A percentile compares a stretch with the other conserved stretches of the same genome.
These are phyloP conservation scores for Firmiana major DNA, from an alignment of 345 rosid genomes.

Conservation along the genomic window DNA sequence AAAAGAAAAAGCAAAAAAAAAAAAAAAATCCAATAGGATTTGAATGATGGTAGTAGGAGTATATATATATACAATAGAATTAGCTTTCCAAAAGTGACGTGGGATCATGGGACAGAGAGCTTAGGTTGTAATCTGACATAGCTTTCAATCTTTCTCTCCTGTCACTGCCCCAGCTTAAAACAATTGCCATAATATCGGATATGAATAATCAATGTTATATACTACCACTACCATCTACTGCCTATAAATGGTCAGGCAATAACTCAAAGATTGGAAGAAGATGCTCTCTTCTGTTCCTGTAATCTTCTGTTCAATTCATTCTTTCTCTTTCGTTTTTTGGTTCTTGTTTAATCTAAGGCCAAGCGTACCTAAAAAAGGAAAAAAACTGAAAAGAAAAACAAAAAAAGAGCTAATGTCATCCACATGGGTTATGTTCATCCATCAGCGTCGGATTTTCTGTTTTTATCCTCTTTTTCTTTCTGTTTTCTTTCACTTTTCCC, in stretches of 20 bases:
- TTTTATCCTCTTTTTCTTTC: not conserved
- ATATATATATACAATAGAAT: too few relatives aligned
- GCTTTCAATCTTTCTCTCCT: not conserved
- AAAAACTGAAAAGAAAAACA: not conserved
- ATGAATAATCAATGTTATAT: slow-evolving; percentile 9
- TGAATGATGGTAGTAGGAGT: not conserved
- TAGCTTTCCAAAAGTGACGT: not conserved
- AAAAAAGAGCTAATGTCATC: not conserved
- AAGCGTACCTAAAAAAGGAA: slow-evolving; percentile 10
- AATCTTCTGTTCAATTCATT: slow-evolving; percentile 19
- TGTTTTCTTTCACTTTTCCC: slow-evolving; percentile 17
- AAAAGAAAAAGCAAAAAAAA: not conserved
- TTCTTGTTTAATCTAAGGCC: slow-evolving; percentile 16
- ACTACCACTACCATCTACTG: not conserved
- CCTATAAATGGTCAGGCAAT: not conserved
- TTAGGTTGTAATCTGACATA: slow-evolving; percentile 13
- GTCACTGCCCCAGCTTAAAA: slow-evolving; percentile 16
- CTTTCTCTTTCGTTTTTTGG: not conserved
- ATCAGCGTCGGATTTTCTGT: not conserved
- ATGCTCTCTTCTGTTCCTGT: slow-evolving; percentile 19
- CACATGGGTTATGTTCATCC: not conserved
- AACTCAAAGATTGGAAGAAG: slow-evolving; percentile 17
- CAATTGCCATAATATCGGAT: not conserved
- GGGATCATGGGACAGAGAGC: not conserved
- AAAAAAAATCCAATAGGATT: not conserved